These are phyloP conservation scores for Zarea fungicola DNA, from an alignment of 2,329 filamentous ascomycete genomes.

Conservation along the genomic window DNA sequence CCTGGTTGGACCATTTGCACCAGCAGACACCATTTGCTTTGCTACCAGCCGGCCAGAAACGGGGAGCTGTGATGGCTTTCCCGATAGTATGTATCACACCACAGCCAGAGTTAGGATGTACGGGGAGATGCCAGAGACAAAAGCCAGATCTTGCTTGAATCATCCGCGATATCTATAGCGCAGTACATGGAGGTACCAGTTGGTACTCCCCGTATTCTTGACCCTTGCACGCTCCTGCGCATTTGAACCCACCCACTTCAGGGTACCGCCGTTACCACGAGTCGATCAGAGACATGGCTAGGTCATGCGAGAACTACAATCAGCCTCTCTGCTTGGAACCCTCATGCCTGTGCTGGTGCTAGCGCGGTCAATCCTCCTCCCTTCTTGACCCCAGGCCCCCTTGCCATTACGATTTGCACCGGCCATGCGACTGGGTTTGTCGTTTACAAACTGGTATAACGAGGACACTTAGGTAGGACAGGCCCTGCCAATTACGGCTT, in stretches of 20 bases:
- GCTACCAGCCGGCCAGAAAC: no score
- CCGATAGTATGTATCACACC: no score
- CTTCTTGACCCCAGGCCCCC: conserved; percentile 1
- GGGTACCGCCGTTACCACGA: neutral
- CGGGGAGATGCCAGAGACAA: neutral
- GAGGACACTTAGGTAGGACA: no score
- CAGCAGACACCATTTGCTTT: no score
- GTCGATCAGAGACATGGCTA: conserved; percentile 17
- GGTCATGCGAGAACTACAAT: conserved; percentile 7
- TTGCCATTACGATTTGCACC: conserved; percentile 6
- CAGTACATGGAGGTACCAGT: neutral
- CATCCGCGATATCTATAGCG: neutral
- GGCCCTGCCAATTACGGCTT: no score
- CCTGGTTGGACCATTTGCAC: no score
- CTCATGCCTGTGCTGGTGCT: neutral
- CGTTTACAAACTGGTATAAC: no score
- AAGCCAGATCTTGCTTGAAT: conserved; percentile 3
- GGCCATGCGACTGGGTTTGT: neutral
- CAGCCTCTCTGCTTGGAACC: neutral
- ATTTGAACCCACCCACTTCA: neutral
- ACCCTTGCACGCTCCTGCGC: neutral
- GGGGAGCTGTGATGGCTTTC: neutral
- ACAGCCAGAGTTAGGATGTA: no score
- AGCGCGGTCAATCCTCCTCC: conserved; percentile 11
- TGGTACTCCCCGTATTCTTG: neutral